Percentiles rank a stretch among this genome's conserved stretches.
phyloP scores from a whole-genome alignment of 2,329 filamentous ascomycete genomes.

The Neurospora sp. region DNA sequence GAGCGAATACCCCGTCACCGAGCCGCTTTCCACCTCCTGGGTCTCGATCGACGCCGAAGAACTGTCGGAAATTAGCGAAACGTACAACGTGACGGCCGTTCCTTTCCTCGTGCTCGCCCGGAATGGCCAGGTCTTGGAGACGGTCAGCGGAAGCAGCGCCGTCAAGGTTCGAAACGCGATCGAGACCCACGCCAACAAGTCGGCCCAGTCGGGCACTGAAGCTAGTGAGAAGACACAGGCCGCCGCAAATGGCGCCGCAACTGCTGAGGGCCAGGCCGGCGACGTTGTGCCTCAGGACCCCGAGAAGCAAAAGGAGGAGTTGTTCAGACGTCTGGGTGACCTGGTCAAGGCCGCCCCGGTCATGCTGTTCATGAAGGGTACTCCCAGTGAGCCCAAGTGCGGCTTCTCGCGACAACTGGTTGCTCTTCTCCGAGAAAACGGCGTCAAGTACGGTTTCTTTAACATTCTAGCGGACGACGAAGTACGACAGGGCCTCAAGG shows the following conservation, averaged over 20 bases:
- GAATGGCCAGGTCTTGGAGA: conserved; percentile 67
- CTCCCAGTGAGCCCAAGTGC: conserved; percentile 89
- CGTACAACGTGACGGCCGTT: conserved; percentile 89
- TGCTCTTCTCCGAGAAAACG: conserved; percentile 73
- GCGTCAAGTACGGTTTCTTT: conserved; percentile 96
- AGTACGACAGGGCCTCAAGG: conserved; percentile 90
- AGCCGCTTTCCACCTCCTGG: conserved; percentile 65
- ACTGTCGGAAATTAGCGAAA: conserved; percentile 80
- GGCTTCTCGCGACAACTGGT: conserved; percentile 92
- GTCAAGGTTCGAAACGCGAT: conserved; percentile 76
- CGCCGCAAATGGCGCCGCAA: conserved; percentile 24
- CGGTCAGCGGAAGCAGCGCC: conserved; percentile 82
- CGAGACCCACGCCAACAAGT: conserved; percentile 61
- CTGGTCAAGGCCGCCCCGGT: conserved; percentile 92
- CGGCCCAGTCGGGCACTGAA: conserved; percentile 26
- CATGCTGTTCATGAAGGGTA: conserved; percentile 99
- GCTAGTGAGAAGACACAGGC: conserved; percentile 25
- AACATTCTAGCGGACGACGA: conserved; percentile 98
- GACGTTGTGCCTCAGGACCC: conserved; percentile 32
- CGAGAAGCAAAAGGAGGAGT: conserved; percentile 66
- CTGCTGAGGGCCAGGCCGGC: conserved; percentile 29
- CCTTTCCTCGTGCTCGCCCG: conserved; percentile 82
- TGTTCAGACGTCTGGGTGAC: conserved; percentile 70
- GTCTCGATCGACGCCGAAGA: conserved; percentile 91
- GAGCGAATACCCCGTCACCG: conserved; percentile 65